These are phyloP conservation scores for Oleoguttula mirabilis DNA, from an alignment of 495 filamentous ascomycete species.

Conservation along the genomic window DNA sequence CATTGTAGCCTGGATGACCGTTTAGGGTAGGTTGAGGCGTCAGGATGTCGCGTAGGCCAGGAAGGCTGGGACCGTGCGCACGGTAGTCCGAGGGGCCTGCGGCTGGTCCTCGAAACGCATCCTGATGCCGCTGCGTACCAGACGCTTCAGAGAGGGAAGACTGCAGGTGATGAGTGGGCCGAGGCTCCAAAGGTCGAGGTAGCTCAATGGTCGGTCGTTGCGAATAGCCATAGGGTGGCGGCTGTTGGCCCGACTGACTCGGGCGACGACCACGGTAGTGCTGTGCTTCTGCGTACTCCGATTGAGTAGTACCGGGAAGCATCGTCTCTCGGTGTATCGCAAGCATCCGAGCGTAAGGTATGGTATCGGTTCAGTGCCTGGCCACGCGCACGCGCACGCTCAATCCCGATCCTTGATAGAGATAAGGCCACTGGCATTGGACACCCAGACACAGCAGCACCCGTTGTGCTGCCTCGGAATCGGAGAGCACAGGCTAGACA, in stretches of 20 bases:
- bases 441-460: too few relatives aligned
- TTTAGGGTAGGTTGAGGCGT: constrained; percentile 1
- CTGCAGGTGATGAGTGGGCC: constrained; percentile 4
- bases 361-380: not conserved
- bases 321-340: not conserved
- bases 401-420: too few relatives aligned
- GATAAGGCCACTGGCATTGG: too few relatives aligned
- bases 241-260: not conserved
- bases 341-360: not conserved
- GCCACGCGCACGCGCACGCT: too few relatives aligned
- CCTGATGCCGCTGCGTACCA: constrained; percentile 1
- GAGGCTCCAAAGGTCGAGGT: constrained; percentile 12
- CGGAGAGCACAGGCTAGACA: too few relatives aligned
- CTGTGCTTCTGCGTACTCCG: not conserved
- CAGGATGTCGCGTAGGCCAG: constrained; percentile 16
- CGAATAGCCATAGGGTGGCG: not conserved
- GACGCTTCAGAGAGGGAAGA: constrained; percentile 12
- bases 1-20: not conserved
- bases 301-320: not conserved
- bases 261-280: not conserved
- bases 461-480: too few relatives aligned
- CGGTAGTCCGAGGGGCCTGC: constrained; percentile 1
- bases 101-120: not conserved
- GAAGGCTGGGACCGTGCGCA: constrained; percentile 8
- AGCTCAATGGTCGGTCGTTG: not conserved